A percentile compares a stretch with the other conserved stretches of the same genome.
Evolutionary conservation across 1,139 yeast genomes (phyloP).

Genomic region (Candida buenavistaensis): DNA sequence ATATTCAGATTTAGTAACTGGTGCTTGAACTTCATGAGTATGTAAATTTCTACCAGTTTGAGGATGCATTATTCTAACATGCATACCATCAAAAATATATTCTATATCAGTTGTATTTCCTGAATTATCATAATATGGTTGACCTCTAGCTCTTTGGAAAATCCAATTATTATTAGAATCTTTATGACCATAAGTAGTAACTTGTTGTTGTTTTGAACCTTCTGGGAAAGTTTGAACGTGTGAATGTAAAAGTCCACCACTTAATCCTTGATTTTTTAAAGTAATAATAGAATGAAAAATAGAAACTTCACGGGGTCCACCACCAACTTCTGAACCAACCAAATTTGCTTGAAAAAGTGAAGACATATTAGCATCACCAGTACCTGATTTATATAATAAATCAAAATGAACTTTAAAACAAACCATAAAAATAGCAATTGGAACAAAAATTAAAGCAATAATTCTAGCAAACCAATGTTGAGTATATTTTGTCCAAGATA

Average conservation of each 20-base stretch:
- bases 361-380: constrained; percentile 97
- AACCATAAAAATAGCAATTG: constrained; percentile 59
- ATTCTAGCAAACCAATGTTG: constrained; percentile 69
- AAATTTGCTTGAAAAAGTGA: constrained; percentile 95
- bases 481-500: constrained; percentile 50
- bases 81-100: constrained; percentile 69
- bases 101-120: constrained; percentile 55
- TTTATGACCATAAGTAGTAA: constrained; percentile 90
- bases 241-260: constrained; percentile 92
- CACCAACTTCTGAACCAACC: constrained; percentile 72
- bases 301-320: constrained; percentile 88
- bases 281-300: constrained; percentile 77
- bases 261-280: constrained; percentile 84
- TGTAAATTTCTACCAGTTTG: constrained; percentile 88
- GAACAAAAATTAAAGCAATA: constrained; percentile 60
- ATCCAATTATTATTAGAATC: constrained; percentile 91
- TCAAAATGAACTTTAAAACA: constrained; percentile 76
- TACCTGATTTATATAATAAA: constrained; percentile 70
- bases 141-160: constrained; percentile 71
- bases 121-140: constrained; percentile 51
- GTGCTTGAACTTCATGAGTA: constrained; percentile 81
- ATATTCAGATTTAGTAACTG: constrained; percentile 63
- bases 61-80: constrained; percentile 76
- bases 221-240: constrained; percentile 92
- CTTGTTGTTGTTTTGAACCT: constrained; percentile 95